These are phyloP conservation scores for Pseudogymnoascus sp. DNA, from an alignment of 2,329 filamentous ascomycete genomes.

Conservation along the genomic window DNA sequence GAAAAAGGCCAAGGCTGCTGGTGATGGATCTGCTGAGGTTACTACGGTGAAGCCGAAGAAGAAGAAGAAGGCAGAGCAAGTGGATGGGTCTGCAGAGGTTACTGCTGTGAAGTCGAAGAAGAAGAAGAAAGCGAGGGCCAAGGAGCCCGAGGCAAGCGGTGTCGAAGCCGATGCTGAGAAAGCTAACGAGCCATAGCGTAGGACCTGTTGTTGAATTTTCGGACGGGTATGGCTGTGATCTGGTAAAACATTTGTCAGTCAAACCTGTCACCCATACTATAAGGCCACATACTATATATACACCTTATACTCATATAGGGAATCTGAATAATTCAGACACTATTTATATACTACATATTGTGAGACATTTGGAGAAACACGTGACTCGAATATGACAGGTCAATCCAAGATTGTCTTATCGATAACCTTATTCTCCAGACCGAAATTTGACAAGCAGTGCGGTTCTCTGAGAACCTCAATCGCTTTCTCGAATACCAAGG, in stretches of 20 bases:
- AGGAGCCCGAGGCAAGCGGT: slow-evolving; percentile 22
- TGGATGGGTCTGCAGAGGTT: slow-evolving; percentile 1
- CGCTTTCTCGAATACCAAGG: neutral
- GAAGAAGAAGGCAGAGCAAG: slow-evolving; percentile 10
- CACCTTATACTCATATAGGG: neutral
- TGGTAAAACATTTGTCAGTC: neutral
- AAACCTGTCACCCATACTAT: neutral
- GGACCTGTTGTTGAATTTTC: neutral
- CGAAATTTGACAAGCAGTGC: neutral
- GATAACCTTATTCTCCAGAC: slow-evolving; percentile 4
- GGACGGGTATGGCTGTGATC: neutral
- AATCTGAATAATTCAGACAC: neutral
- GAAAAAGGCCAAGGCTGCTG: slow-evolving; percentile 36
- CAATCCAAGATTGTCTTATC: neutral
- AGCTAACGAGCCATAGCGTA: slow-evolving; percentile 10
- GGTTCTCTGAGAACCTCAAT: neutral
- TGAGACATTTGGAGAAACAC: neutral
- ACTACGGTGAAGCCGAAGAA: slow-evolving; percentile 15
- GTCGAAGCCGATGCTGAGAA: slow-evolving; percentile 23
- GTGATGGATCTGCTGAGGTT: slow-evolving; percentile 29
- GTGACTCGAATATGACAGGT: neutral
- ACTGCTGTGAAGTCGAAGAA: slow-evolving; percentile 24
- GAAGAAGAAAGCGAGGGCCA: slow-evolving; percentile 24
- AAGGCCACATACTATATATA: neutral
- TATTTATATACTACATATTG: neutral